Evolutionary conservation across 306 rosid genomes (phyloP).

Genomic region (Prunus salicina): DNA sequence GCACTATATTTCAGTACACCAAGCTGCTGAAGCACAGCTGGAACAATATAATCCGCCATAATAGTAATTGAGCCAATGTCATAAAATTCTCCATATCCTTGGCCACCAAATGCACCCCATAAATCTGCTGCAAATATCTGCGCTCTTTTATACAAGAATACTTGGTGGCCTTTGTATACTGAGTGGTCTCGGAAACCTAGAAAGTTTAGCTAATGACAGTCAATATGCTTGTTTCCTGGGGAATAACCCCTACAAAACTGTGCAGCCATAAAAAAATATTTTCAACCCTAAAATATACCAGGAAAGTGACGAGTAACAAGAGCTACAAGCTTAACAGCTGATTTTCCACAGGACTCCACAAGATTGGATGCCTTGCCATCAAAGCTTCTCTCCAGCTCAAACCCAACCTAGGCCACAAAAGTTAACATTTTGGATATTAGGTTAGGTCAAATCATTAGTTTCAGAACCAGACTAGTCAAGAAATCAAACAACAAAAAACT

Average conservation of each 20-base stretch:
- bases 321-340: conserved; percentile 85
- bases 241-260: conserved; percentile 11
- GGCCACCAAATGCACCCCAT: conserved; percentile 82
- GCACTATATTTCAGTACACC: conserved; percentile 83
- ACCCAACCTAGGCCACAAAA: conserved; percentile 42
- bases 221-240: conserved; percentile 20
- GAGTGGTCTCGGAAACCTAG: conserved; percentile 93
- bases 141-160: conserved; percentile 93
- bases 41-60: conserved; percentile 96
- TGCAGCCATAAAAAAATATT: background rate
- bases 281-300: conserved; percentile 45
- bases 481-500: conserved; percentile 10
- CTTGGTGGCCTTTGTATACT: conserved; percentile 85
- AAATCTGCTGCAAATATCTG: conserved; percentile 95
- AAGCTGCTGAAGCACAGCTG: conserved; percentile 83
- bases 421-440: background rate
- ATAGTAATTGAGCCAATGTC: conserved; percentile 82
- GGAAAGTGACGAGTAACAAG: conserved; percentile 87
- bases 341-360: conserved; percentile 78
- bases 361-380: conserved; percentile 78
- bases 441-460: conserved; percentile 1
- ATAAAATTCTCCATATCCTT: conserved; percentile 78
- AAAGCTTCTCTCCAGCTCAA: conserved; percentile 74
- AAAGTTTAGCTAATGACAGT: conserved; percentile 26
- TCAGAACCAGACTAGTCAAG: conserved; percentile 6